Evolutionary conservation across 805 yeast species (phyloP).

Genomic region (Wickerhamiella nectarea): DNA sequence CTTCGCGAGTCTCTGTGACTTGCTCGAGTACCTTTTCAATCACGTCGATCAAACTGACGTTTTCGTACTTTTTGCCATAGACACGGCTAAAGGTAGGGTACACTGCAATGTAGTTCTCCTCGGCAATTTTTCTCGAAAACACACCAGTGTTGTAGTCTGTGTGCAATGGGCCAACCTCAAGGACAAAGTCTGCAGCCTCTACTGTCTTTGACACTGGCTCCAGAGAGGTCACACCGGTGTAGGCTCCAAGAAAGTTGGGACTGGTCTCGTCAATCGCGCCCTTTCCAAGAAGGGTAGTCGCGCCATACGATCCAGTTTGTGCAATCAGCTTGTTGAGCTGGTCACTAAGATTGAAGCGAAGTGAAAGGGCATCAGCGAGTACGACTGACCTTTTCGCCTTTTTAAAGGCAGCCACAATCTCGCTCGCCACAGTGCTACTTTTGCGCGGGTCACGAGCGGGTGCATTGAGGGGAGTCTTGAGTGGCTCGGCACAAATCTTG

Average conservation of each 20-base stretch:
- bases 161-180: conserved; percentile 54
- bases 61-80: conserved; percentile 22
- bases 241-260: conserved; percentile 54
- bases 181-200: conserved; percentile 48
- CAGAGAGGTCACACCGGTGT: conserved; percentile 46
- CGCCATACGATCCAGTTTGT: conserved; percentile 40
- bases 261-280: conserved; percentile 59
- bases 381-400: conserved; percentile 46
- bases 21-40: conserved; percentile 20
- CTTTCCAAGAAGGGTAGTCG: conserved; percentile 55
- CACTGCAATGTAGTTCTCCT: conserved; percentile 34
- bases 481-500: conserved; percentile 27
- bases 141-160: conserved; percentile 63
- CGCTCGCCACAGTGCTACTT: conserved; percentile 28
- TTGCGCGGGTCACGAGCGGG: neutral
- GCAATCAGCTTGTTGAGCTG: conserved; percentile 36
- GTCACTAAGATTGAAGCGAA: conserved; percentile 32
- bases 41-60: conserved; percentile 15
- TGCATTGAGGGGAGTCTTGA: conserved; percentile 26
- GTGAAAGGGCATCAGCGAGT: conserved; percentile 56
- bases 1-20: conserved; percentile 4
- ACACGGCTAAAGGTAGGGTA: conserved; percentile 43
- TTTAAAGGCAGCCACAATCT: conserved; percentile 40
- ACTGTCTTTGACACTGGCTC: conserved; percentile 36
- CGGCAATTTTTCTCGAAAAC: conserved; percentile 36